These are phyloP conservation scores for Arthrinium phaeospermum DNA, from an alignment of 2,329 filamentous ascomycete genomes.

Conservation along the genomic window DNA sequence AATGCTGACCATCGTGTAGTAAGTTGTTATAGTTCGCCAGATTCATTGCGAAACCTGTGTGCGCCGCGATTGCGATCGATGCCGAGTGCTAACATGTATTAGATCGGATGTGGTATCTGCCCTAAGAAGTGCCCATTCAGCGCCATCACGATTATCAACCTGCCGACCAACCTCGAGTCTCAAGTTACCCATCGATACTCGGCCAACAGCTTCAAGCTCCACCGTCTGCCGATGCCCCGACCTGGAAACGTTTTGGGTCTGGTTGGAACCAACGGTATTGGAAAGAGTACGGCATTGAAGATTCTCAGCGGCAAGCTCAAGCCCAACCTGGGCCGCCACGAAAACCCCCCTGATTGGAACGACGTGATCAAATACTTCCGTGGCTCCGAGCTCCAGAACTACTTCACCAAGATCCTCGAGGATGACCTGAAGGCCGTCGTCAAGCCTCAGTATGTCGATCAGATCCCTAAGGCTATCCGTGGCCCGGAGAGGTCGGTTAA, in stretches of 20 bases:
- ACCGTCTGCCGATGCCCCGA: slow-evolving; percentile 92
- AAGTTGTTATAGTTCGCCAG: not conserved
- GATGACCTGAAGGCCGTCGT: slow-evolving; percentile 97
- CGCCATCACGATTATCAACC: slow-evolving; percentile 99
- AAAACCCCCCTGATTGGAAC: slow-evolving; percentile 98
- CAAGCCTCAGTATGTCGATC: slow-evolving; percentile 99
- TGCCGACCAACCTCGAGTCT: slow-evolving; percentile 98
- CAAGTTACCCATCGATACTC: slow-evolving; percentile 99
- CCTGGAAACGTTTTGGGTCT: slow-evolving; percentile 95
- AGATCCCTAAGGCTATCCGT: slow-evolving; percentile 92
- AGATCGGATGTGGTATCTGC: slow-evolving; percentile 93
- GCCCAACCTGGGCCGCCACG: slow-evolving; percentile 92
- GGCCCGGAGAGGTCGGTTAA: slow-evolving; percentile 80
- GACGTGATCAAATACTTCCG: slow-evolving; percentile 98
- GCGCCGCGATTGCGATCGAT: not conserved
- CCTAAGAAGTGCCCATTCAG: slow-evolving; percentile 99
- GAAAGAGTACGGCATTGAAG: slow-evolving; percentile 99
- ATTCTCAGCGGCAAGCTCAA: slow-evolving; percentile 98
- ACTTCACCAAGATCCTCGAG: slow-evolving; percentile 97
- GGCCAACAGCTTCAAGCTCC: slow-evolving; percentile 99
- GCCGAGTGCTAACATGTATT: not conserved
- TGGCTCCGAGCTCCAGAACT: slow-evolving; percentile 97
- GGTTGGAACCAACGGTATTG: slow-evolving; percentile 99
- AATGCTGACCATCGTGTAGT: slow-evolving; percentile 13
- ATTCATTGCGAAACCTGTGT: not conserved